Percentiles rank a stretch among this genome's conserved stretches.
Evolutionary conservation across 2,329 filamentous ascomycete genomes (phyloP).

Genomic region (Calonectria pteridis): DNA sequence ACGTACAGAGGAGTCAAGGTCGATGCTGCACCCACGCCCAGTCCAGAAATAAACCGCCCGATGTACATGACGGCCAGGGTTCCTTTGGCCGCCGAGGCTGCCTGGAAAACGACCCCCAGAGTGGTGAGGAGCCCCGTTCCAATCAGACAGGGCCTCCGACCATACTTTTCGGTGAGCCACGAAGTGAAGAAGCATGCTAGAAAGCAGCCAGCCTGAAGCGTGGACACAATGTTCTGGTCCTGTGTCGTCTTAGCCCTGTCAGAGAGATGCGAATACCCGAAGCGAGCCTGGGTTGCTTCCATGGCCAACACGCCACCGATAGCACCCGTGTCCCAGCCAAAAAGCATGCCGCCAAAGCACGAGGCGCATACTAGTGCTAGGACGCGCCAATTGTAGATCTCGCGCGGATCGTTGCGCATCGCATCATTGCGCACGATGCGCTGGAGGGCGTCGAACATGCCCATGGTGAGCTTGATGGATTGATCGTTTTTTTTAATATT

Average conservation of each 20-base stretch:
- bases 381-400: conserved; percentile 79
- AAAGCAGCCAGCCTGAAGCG: conserved; percentile 77
- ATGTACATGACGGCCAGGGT: conserved; percentile 74
- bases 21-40: conserved; percentile 64
- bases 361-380: conserved; percentile 72
- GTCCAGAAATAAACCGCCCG: conserved; percentile 67
- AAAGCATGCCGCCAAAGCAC: conserved; percentile 74
- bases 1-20: conserved; percentile 59
- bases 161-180: conserved; percentile 66
- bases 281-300: conserved; percentile 64
- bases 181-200: conserved; percentile 70
- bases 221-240: conserved; percentile 77
- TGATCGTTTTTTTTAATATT: background rate
- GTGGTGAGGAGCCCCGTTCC: conserved; percentile 68
- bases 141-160: conserved; percentile 68
- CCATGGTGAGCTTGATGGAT: conserved; percentile 49
- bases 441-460: conserved; percentile 60
- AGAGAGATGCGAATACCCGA: conserved; percentile 48
- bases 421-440: conserved; percentile 76
- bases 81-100: conserved; percentile 65
- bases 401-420: conserved; percentile 74
- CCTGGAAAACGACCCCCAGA: conserved; percentile 74
- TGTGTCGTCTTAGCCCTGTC: conserved; percentile 61
- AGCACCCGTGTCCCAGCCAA: conserved; percentile 70
- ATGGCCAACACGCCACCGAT: conserved; percentile 77